Conservation (phyloP, 2,329 filamentous ascomycete genomes). For the Trichoderma sp. region DNA sequence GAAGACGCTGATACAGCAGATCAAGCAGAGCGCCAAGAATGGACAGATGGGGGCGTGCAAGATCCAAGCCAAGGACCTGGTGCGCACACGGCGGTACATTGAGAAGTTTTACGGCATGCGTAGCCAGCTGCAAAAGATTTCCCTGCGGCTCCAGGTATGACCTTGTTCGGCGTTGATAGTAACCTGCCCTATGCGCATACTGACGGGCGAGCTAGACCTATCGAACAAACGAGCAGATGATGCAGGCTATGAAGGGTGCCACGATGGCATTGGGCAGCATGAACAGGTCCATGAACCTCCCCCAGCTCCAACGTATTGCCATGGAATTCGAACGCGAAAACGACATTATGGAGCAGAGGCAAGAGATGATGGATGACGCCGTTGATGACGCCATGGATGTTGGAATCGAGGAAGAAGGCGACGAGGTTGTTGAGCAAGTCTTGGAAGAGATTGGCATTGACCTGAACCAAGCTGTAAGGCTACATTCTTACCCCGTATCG, state of each 20-base stretch:
- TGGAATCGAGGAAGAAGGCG: conserved; percentile 87
- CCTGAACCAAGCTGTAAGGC: conserved; percentile 77
- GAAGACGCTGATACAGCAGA: conserved; percentile 92
- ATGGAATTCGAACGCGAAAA: conserved; percentile 99
- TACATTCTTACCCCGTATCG: neutral
- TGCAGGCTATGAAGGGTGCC: conserved; percentile 99
- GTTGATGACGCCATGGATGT: conserved; percentile 96
- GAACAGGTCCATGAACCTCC: conserved; percentile 97
- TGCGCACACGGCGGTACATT: conserved; percentile 88
- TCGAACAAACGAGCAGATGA: conserved; percentile 98
- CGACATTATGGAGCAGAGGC: conserved; percentile 97
- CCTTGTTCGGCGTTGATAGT: neutral
- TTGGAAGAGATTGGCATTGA: conserved; percentile 96
- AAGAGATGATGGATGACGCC: conserved; percentile 99
- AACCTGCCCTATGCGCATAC: neutral
- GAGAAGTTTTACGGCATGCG: conserved; percentile 99
- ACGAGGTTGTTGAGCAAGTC: conserved; percentile 95
- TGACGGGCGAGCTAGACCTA: conserved; percentile 65
- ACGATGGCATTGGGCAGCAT: conserved; percentile 91
- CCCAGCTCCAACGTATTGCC: conserved; percentile 89
- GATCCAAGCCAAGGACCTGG: conserved; percentile 96
- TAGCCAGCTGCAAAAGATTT: conserved; percentile 94
- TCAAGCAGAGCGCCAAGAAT: conserved; percentile 98
- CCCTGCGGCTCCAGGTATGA: conserved; percentile 81
- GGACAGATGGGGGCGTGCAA: conserved; percentile 98